Evolutionary conservation across 2,329 filamentous ascomycete genomes (phyloP).

Genomic region (Fusarium euwallaceae): DNA sequence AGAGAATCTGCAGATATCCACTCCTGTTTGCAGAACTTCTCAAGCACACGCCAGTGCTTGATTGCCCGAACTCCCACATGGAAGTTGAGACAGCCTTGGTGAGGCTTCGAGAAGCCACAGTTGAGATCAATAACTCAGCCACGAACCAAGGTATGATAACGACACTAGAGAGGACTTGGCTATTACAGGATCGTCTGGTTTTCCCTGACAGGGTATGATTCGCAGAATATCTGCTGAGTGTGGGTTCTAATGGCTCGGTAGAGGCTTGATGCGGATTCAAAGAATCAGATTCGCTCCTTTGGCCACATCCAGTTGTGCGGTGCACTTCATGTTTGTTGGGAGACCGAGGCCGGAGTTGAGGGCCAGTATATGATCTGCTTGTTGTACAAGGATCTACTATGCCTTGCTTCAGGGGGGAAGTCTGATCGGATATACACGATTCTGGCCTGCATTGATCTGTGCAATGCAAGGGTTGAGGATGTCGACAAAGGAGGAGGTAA

Average conservation of each 20-base stretch:
- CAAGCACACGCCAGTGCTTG: constrained; percentile 84
- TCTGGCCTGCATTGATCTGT: constrained; percentile 79
- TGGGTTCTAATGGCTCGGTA: constrained; percentile 40
- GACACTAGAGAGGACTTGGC: constrained; percentile 84
- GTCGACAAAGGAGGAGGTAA: constrained; percentile 81
- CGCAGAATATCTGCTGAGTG: neutral
- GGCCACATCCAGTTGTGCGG: constrained; percentile 87
- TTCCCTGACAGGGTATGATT: constrained; percentile 77
- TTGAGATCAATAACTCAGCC: constrained; percentile 87
- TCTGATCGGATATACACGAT: constrained; percentile 78
- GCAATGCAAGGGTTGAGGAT: constrained; percentile 75
- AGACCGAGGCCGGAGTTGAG: constrained; percentile 74
- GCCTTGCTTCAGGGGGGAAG: constrained; percentile 78
- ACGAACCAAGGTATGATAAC: constrained; percentile 78
- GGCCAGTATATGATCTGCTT: constrained; percentile 89
- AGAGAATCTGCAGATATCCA: constrained; percentile 92
- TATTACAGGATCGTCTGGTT: constrained; percentile 83
- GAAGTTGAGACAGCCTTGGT: constrained; percentile 81
- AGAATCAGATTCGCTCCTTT: constrained; percentile 79
- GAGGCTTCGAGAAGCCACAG: constrained; percentile 79
- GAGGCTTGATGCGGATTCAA: constrained; percentile 66
- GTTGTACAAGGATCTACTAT: constrained; percentile 84
- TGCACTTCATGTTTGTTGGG: constrained; percentile 85
- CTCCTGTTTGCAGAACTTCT: constrained; percentile 87
- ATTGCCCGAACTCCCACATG: constrained; percentile 86